Conservation (phyloP, 2,329 filamentous ascomycete species). For the Herpotrichia juniperi region DNA sequence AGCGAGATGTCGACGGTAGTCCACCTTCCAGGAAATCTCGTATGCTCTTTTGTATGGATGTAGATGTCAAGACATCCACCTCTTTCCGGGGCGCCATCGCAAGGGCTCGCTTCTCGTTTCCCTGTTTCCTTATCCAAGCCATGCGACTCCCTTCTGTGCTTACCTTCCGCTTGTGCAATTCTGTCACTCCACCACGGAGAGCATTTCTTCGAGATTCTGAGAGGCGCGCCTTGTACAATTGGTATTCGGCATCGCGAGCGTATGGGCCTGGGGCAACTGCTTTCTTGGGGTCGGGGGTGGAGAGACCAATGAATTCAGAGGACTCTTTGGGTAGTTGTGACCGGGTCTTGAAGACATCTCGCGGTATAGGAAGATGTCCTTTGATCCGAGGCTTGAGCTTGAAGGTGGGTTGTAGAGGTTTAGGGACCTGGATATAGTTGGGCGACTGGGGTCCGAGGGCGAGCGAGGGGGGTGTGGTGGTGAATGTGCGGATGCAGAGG, state of each 20-base stretch:
- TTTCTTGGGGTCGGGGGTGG: constrained; percentile 61
- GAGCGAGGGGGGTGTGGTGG: constrained; percentile 50
- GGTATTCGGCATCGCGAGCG: constrained; percentile 54
- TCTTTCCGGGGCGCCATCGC: constrained; percentile 70
- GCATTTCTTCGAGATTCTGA: constrained; percentile 74
- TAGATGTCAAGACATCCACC: constrained; percentile 55
- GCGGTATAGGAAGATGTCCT: constrained; percentile 82
- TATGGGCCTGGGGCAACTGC: constrained; percentile 41
- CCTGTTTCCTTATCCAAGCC: constrained; percentile 33
- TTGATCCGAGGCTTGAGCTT: constrained; percentile 62
- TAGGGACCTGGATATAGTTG: constrained; percentile 81
- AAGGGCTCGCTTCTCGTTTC: constrained; percentile 56
- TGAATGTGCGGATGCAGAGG: constrained; percentile 45
- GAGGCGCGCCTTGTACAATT: constrained; percentile 74
- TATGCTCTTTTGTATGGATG: constrained; percentile 35
- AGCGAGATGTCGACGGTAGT: constrained; percentile 31
- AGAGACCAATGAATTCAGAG: constrained; percentile 64
- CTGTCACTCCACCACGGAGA: constrained; percentile 71
- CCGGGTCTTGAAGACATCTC: constrained; percentile 71
- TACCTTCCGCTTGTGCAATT: constrained; percentile 62
- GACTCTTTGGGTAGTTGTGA: constrained; percentile 59
- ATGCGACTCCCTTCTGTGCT: constrained; percentile 26
- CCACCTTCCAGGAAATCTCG: constrained; percentile 41
- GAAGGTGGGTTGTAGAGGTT: constrained; percentile 72
- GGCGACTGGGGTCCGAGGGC: constrained; percentile 83